Percentiles rank a stretch among this genome's conserved stretches.
Evolutionary conservation across 1,284 basidiomycete genomes (phyloP).

Genomic region (Puccinia horiana): DNA sequence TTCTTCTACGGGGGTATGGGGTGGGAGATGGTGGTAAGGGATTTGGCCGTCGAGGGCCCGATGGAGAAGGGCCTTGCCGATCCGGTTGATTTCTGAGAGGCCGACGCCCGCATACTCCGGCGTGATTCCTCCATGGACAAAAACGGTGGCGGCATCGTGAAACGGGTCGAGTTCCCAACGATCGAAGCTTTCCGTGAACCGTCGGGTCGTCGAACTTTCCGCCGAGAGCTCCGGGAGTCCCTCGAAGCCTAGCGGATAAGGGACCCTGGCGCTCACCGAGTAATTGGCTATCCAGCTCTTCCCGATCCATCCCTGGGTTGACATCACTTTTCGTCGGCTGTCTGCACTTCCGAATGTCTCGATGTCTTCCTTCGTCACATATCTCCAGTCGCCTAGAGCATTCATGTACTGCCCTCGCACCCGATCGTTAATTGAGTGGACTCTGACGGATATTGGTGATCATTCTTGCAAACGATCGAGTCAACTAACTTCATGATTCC

Average conservation of each 20-base stretch:
- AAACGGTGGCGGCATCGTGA: constrained; percentile 65
- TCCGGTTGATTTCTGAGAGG: constrained; percentile 71
- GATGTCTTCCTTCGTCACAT: constrained; percentile 77
- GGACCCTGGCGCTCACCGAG: constrained; percentile 75
- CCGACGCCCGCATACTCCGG: constrained; percentile 59
- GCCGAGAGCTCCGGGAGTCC: not conserved
- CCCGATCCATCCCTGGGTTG: constrained; percentile 75
- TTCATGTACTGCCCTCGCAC: constrained; percentile 67
- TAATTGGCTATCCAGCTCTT: constrained; percentile 83
- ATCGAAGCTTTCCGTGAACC: constrained; percentile 10
- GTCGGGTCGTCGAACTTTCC: constrained; percentile 11
- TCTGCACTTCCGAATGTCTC: constrained; percentile 70
- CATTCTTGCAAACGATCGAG: not conserved
- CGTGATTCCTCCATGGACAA: constrained; percentile 65
- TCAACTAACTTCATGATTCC: constrained; percentile 75
- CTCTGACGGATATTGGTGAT: not conserved
- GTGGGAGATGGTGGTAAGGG: constrained; percentile 70
- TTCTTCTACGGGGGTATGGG: constrained; percentile 69
- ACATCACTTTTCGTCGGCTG: constrained; percentile 68
- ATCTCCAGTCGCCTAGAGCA: constrained; percentile 85
- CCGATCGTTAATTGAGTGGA: constrained; percentile 53
- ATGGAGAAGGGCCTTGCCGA: constrained; percentile 69
- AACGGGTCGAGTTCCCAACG: constrained; percentile 63
- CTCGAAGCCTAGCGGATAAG: constrained; percentile 65
- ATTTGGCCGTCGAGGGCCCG: constrained; percentile 66